These are phyloP conservation scores for Geranomyces michiganensis DNA, from an alignment of 192 early-diverging fungal species.

Conservation along the genomic window DNA sequence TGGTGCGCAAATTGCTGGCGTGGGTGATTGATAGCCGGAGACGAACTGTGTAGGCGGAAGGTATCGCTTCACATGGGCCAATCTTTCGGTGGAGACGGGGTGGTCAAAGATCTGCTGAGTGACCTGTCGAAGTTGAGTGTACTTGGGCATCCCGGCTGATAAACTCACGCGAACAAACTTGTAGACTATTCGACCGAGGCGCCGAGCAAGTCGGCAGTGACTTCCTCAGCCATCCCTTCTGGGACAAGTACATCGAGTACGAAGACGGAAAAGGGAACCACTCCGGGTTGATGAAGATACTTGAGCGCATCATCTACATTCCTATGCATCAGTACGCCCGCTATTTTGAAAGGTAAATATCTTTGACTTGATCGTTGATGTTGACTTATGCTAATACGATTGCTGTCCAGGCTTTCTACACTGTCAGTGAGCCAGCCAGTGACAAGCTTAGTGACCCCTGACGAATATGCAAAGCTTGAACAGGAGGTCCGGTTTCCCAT, in stretches of 20 bases:
- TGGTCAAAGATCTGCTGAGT: no score
- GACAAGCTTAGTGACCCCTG: conserved; percentile 52
- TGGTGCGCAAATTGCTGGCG: no score
- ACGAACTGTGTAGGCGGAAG: no score
- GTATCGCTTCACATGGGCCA: no score
- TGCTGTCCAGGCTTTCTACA: conserved; percentile 53
- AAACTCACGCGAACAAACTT: background rate
- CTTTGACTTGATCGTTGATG: background rate
- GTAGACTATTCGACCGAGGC: conserved; percentile 71
- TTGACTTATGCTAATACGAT: background rate
- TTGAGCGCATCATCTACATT: conserved; percentile 69
- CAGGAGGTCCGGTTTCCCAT: conserved; percentile 32
- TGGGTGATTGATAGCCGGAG: no score
- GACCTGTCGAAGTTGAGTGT: background rate
- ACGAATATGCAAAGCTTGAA: conserved; percentile 50
- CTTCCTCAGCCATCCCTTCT: conserved; percentile 67
- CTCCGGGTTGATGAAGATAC: conserved; percentile 50
- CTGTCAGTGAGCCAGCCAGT: conserved; percentile 58
- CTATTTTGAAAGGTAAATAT: conserved; percentile 69
- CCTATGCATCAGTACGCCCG: conserved; percentile 75
- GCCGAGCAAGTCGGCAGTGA: conserved; percentile 65
- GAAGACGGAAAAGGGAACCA: conserved; percentile 47
- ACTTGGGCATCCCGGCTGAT: background rate
- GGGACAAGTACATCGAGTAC: conserved; percentile 50
- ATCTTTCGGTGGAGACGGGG: no score